Evolutionary conservation across 2,329 filamentous ascomycete genomes (phyloP), one percentile per base, ranked within the genome.

Genomic region (Microcyclospora tardicrescens): DNA sequence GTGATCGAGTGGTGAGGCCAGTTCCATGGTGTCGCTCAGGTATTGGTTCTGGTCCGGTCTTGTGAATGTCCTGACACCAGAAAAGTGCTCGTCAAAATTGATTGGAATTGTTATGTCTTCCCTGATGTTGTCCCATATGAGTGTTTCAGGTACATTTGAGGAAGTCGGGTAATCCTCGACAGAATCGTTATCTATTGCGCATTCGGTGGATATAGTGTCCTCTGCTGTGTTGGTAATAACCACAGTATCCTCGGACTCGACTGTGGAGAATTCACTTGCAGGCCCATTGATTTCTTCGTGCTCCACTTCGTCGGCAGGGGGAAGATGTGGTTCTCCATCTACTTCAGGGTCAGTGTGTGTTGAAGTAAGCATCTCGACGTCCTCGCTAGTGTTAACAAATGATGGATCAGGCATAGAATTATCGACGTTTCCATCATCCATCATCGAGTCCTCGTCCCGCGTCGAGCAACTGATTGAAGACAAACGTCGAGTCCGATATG

Each of bases 61-160:
- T 24, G 19, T 24, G 19, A 24, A 24, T 5, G 19, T 24, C 19
- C 19, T 24, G 19, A 8, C 19, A 5, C 19, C 19, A 5, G 19
- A 24, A 24, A 52, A 34, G 34, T 51, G 43, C 10, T 33, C 33
- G 19, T 55, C 51, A 36, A 57, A 53, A 32, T 53, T 40, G 37
- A 58, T 45, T 1, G 49, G 48, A 16, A 56, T 55, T 10, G 54
- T 53, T n/a, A 43, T 36, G 32, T 55, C 51, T 13, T 55, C 40
- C 4, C 48, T 45, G 10, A 57, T 32, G 34, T 55, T 53, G 10
- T 51, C 44, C 54, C 54, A 57, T n/a, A 49, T 37, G 9, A 56
- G 37, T 2, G 53, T 57, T 33, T 56, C 50, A 12, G 50, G 50
- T n/a, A 36, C 36, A 13, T 44, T 41, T 10, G 49, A 47, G 16